Conservation (phyloP, 2,329 filamentous ascomycete genomes). For the Corynespora cassiicola region DNA sequence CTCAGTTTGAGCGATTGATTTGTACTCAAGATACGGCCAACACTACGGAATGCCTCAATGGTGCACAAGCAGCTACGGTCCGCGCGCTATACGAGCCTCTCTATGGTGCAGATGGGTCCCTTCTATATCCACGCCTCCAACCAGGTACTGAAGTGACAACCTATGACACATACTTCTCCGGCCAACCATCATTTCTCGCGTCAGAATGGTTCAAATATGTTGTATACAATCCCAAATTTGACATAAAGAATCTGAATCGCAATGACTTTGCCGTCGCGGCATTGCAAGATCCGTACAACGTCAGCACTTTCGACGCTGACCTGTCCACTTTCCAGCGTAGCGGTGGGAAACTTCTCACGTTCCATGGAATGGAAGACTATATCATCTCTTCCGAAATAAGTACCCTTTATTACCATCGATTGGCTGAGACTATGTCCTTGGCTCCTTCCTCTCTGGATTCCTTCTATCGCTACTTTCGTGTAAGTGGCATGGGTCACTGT, state of each 20-base stretch:
- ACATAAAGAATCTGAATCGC: conserved; percentile 38
- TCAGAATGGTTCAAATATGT: conserved; percentile 52
- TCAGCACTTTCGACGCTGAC: conserved; percentile 50
- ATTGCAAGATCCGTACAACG: conserved; percentile 46
- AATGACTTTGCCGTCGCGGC: conserved; percentile 44
- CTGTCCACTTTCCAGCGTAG: conserved; percentile 42
- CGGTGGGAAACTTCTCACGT: conserved; percentile 56
- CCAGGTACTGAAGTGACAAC: conserved; percentile 50
- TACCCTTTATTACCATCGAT: conserved; percentile 57
- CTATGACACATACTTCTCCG: conserved; percentile 37
- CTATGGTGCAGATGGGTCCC: conserved; percentile 45
- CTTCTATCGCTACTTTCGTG: conserved; percentile 60
- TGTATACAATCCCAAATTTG: conserved; percentile 46
- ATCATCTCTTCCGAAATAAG: conserved; percentile 55
- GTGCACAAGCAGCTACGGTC: conserved; percentile 47
- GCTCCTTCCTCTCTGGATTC: conserved; percentile 43
- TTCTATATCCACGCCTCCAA: conserved; percentile 54
- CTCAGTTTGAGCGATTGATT: conserved; percentile 40
- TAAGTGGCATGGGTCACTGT: conserved; percentile 61
- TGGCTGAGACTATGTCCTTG: conserved; percentile 51
- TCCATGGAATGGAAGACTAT: conserved; percentile 53
- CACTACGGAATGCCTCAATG: conserved; percentile 46
- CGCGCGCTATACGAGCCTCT: conserved; percentile 47
- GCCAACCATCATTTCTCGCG: conserved; percentile 44
- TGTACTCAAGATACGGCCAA: conserved; percentile 33